Evolutionary conservation across 139 green algal genomes (phyloP), one percentile per base, ranked within the genome.

Genomic region (Haematococcus sp.): DNA sequence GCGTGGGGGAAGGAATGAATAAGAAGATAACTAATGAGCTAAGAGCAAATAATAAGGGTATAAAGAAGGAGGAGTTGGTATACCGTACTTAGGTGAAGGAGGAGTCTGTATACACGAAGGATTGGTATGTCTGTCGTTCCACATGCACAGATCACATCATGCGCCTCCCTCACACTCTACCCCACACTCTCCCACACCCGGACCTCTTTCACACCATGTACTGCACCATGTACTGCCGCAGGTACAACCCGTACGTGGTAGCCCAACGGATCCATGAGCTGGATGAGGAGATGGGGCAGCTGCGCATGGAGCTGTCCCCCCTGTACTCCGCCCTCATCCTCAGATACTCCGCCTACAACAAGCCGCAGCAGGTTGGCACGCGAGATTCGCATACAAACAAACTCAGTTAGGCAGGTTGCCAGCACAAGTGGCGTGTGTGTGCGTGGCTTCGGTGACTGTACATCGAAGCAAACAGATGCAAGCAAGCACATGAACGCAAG

Each of bases 181-280:
- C n/a, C n/a, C n/a, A n/a, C n/a, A n/a, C n/a, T n/a, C n/a, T n/a
- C n/a, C n/a, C n/a, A n/a, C n/a, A n/a, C n/a, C n/a, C n/a, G n/a
- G n/a, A 34, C 20, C 4, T 56, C 34, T 51, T 31, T 28, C 44
- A 19, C 43, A 20, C n/a, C 1, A 17, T 79, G 64, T 34, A 19
- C 17, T 74, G 7, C 28, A 28, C 11, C 31, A 68, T 61, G 22
- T 61, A 32, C 52, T 32, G 23, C 20, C 34, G 60, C 60, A 70
- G 63, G 54, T 83, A 77, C 64, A 81, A 86, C 69, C 76, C 81
- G 0, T 77, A 78, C 40, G 63, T 77, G 28, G 63, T 84, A 30
- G 78, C 75, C 23, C 63, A 32, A 7, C 77, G 83, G 4, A 68
- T 88, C 17, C 63, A 51, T 9, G 83, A 88, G 72, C 59, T 88